Evolutionary conservation across 2,329 filamentous ascomycete species (phyloP), one percentile per base, ranked within the genome.

Genomic region (Aspergillus texensis): DNA sequence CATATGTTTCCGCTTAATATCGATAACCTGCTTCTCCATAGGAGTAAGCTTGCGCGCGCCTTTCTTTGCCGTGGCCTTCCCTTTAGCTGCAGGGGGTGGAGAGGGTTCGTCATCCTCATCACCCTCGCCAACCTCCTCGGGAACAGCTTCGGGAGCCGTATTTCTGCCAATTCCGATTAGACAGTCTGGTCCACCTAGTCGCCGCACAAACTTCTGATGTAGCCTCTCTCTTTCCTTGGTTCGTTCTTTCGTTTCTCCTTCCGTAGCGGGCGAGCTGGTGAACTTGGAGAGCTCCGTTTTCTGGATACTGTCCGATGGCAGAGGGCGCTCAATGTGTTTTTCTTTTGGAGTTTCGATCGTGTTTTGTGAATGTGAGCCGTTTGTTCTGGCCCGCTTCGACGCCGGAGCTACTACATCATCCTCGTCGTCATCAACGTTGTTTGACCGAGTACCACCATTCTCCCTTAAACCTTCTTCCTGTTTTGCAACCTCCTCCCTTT

Each of bases 11-110:
- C 89, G 86, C 80, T 99, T 99, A 77, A 99, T 96, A 21, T 96
- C 94, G 6, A 99, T 84, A 62, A 97, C 91, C 72, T 98, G 95
- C 46, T 91, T 86, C 77, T 98, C 94, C 89, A 99, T 91, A 0
- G 95, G 95, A 0, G 95, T 99, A 64, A 99, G 85, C 75, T 97
- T 97, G 60, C 88, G 89, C n/a, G 78, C 86, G 65, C 87, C 86
- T 75, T 93, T 96, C 79, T 92, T 96, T 67, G 82, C 68, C 72
- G 82, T 63, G 74, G 79, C 68, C 48, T 71, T 77, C 26, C 79
- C 82, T 69, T 84, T 88, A 4, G 80, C 81, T 9, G 73, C 67
- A 8, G 72, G 71, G 2, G 78, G 72, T 60, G 84, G 84, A 3
- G 81, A 72, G 12, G 80, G 75, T 53, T 84, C 81, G 11, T 84